Base-by-base conservation (phyloP, 2,329 filamentous ascomycete species). In the Sarocladium kiliense region DNA sequence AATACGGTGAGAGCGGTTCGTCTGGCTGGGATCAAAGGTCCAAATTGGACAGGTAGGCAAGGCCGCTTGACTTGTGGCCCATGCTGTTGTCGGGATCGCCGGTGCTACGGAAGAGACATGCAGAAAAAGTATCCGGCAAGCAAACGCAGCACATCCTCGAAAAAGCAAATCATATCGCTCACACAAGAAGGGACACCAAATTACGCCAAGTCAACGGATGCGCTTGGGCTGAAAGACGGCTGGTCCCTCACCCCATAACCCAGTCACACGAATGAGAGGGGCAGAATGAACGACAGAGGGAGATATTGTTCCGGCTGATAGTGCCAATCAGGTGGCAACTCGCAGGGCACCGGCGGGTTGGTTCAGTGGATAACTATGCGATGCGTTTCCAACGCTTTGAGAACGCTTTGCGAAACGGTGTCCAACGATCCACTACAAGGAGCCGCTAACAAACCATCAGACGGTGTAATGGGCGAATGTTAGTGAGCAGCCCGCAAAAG, bases 351-450 rank as follows among this genome's bases (percentile, higher is more conserved):
- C 50, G 34, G 50, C 50, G 23, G 50, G 50, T 41, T 53, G 50
- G 50, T 53, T 41, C 50, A 27, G 50, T 39, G 32, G 50, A 19
- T 53, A 27, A n/a, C n/a, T n/a, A n/a, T n/a, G n/a, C n/a, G n/a
- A n/a, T n/a, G n/a, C n/a, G n/a, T n/a, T n/a, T n/a, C n/a, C n/a
- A n/a, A n/a, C n/a, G 5, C 41, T 5, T 6, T 6, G 19, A 23
- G 25, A 10, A 30, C 27, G 32, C 16, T 39, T 3, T 37, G 23
- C 18, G 41, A 27, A 25, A 25, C 41, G 18, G 41, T 16, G 41
- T 39, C n/a, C 36, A 19, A 39, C 36, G 9, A 19, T 39, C 12
- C 12, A 6, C 36, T 16, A 39, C 36, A 32, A 7, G 30, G 12
- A 7, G 30, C 30, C 30, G 12, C 7, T 7, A 12, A 12, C 30